A percentile compares a stretch with the other conserved stretches of the same genome.
Conservation (phyloP, 2,329 filamentous ascomycete species). For the Epichloe uncinata region DNA sequence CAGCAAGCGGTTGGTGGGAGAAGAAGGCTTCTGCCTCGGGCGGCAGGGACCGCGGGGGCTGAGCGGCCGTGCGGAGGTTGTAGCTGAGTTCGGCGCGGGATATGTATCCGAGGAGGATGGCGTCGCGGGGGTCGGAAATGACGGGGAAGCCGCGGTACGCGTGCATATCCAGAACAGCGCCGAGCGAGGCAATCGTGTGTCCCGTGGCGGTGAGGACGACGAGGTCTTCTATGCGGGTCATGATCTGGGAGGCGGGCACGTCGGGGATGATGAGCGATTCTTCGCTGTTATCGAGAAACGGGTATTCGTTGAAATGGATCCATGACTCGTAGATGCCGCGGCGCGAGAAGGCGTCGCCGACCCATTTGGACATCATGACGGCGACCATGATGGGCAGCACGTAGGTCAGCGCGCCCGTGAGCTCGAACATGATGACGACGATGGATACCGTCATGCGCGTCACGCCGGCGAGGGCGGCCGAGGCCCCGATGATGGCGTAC, state of each 20-base stretch:
- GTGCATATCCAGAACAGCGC: slow-evolving; percentile 56
- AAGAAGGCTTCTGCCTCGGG: slow-evolving; percentile 72
- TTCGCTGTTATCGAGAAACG: slow-evolving; percentile 81
- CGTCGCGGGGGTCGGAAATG: slow-evolving; percentile 62
- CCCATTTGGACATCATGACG: slow-evolving; percentile 97
- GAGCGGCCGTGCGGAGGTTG: slow-evolving; percentile 47
- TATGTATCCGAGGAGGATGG: slow-evolving; percentile 82
- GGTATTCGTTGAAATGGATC: slow-evolving; percentile 94
- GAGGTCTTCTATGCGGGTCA: slow-evolving; percentile 86
- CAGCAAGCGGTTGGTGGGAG: slow-evolving; percentile 66
- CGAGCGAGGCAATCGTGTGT: slow-evolving; percentile 70
- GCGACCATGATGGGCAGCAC: slow-evolving; percentile 98
- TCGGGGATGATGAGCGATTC: slow-evolving; percentile 66
- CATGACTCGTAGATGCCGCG: slow-evolving; percentile 94
- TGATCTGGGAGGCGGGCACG: slow-evolving; percentile 72
- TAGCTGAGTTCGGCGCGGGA: slow-evolving; percentile 80
- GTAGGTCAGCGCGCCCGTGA: slow-evolving; percentile 90
- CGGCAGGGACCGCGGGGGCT: slow-evolving; percentile 48
- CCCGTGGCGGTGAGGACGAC: slow-evolving; percentile 76
- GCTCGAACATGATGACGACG: no score
- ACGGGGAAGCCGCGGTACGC: slow-evolving; percentile 87
- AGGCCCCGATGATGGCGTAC: slow-evolving; percentile 92
- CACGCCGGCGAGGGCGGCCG: slow-evolving; percentile 83
- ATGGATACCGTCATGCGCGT: slow-evolving; percentile 97
- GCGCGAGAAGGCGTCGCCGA: slow-evolving; percentile 86